Conservation (phyloP, 371 early-diverging fungal species). For the Mortierella polycephala region DNA sequence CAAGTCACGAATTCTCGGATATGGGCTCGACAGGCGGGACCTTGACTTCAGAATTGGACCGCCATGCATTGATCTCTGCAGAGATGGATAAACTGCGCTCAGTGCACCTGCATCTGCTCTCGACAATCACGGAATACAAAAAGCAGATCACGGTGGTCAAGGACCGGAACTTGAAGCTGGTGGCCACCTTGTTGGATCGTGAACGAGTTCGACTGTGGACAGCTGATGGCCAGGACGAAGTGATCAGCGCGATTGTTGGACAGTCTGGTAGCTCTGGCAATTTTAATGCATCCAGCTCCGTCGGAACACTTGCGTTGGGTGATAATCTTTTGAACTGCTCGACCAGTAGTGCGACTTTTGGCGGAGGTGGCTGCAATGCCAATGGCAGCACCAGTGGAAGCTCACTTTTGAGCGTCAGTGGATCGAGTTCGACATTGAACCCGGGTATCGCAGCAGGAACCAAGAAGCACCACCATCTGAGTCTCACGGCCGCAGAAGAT, state of each 20-base stretch:
- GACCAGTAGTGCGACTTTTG: not conserved
- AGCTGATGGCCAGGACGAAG: slow-evolving; percentile 49
- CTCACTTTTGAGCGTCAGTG: not conserved
- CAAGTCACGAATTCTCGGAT: slow-evolving; percentile 39
- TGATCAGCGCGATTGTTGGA: slow-evolving; percentile 48
- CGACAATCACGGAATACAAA: slow-evolving; percentile 53
- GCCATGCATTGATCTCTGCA: slow-evolving; percentile 66
- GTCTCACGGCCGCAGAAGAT: slow-evolving; percentile 49
- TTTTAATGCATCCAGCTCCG: slow-evolving; percentile 6
- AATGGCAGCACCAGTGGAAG: not conserved
- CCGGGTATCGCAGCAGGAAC: slow-evolving; percentile 26
- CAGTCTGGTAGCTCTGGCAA: slow-evolving; percentile 22
- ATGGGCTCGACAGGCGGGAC: slow-evolving; percentile 25
- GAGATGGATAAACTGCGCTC: slow-evolving; percentile 67
- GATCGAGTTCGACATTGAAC: slow-evolving; percentile 1
- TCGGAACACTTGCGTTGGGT: slow-evolving; percentile 17
- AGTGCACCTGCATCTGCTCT: slow-evolving; percentile 56
- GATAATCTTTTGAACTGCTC: slow-evolving; percentile 5
- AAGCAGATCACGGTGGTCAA: slow-evolving; percentile 50
- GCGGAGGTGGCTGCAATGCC: not conserved
- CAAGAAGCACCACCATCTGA: slow-evolving; percentile 49
- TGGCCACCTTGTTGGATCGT: slow-evolving; percentile 47
- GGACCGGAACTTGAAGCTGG: slow-evolving; percentile 45
- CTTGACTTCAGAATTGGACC: slow-evolving; percentile 55
- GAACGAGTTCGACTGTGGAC: slow-evolving; percentile 52